A percentile compares a stretch with the other conserved stretches of the same genome.
phyloP scores from a whole-genome alignment of 345 rosid species.

The Firmiana major region DNA sequence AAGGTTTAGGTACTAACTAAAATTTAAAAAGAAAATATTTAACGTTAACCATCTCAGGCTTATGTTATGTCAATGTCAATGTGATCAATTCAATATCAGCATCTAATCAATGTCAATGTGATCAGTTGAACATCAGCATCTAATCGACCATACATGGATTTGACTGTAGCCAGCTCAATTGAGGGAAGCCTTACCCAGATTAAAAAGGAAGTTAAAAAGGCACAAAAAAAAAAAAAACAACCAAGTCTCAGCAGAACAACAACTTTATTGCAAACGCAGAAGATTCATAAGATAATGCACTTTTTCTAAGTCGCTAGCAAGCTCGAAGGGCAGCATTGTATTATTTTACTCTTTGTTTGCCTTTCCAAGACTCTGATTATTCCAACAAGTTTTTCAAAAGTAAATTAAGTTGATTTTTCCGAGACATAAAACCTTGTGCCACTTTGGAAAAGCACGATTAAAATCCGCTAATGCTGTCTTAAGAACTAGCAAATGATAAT shows the following conservation, averaged over 20 bases:
- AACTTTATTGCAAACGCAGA: neutral
- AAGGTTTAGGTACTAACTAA: neutral
- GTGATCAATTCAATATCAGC: neutral
- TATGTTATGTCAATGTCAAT: neutral
- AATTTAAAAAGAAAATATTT: neutral
- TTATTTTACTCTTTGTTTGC: neutral
- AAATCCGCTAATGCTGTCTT: neutral
- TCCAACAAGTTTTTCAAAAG: neutral
- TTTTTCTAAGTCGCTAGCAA: neutral
- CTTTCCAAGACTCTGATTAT: neutral
- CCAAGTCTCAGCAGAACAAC: neutral
- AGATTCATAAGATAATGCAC: neutral
- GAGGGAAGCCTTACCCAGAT: neutral
- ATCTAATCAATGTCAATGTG: neutral
- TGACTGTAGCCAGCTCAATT: neutral
- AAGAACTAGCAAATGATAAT: neutral
- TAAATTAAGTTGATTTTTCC: neutral
- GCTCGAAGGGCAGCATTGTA: neutral
- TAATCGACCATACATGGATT: neutral
- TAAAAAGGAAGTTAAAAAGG: neutral
- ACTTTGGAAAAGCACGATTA: slow-evolving; percentile 4
- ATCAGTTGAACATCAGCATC: neutral
- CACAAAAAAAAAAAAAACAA: neutral
- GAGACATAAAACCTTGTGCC: neutral
- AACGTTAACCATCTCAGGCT: neutral